A percentile compares a stretch with the other conserved stretches of the same genome.
These are phyloP conservation scores for Kwoniella sp. DNA, from an alignment of 768 basidiomycete species.

Conservation along the genomic window DNA sequence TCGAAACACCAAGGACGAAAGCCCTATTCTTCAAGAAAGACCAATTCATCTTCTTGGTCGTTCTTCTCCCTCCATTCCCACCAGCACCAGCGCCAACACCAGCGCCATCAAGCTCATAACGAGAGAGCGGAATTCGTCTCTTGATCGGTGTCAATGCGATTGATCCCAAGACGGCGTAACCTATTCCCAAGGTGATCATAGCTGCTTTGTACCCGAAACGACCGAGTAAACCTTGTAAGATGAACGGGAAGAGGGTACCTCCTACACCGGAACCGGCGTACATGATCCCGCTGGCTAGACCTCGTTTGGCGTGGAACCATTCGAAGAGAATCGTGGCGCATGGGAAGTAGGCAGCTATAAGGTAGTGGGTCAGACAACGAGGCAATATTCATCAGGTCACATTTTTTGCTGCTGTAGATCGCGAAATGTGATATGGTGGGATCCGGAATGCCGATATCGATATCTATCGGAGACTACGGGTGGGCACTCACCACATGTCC, in stretches of 20 bases:
- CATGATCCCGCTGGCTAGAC: slow-evolving; percentile 46
- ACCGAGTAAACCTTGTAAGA: slow-evolving; percentile 40
- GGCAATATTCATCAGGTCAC: too few species aligned
- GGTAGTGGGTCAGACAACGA: too few species aligned
- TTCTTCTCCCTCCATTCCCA: neutral
- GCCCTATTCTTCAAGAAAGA: slow-evolving; percentile 27
- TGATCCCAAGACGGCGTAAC: slow-evolving; percentile 28
- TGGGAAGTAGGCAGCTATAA: slow-evolving; percentile 37
- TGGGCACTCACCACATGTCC: slow-evolving; percentile 25
- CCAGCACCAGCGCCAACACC: neutral
- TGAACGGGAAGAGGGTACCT: slow-evolving; percentile 48
- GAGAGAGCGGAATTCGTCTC: slow-evolving; percentile 39
- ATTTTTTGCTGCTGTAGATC: too few species aligned
- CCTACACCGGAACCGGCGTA: slow-evolving; percentile 48
- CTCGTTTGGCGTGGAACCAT: slow-evolving; percentile 47
- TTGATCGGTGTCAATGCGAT: slow-evolving; percentile 40
- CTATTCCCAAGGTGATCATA: slow-evolving; percentile 47
- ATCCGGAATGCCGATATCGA: neutral
- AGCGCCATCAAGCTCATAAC: slow-evolving; percentile 9
- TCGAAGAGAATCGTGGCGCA: slow-evolving; percentile 47
- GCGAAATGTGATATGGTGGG: too few species aligned
- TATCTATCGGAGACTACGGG: neutral
- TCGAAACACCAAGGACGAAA: slow-evolving; percentile 30
- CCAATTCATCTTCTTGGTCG: slow-evolving; percentile 20
- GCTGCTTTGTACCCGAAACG: slow-evolving; percentile 47